Evolutionary conservation across 2,329 filamentous ascomycete genomes (phyloP), one percentile per base, ranked within the genome.

Genomic region (Clarireedia hainanense): DNA sequence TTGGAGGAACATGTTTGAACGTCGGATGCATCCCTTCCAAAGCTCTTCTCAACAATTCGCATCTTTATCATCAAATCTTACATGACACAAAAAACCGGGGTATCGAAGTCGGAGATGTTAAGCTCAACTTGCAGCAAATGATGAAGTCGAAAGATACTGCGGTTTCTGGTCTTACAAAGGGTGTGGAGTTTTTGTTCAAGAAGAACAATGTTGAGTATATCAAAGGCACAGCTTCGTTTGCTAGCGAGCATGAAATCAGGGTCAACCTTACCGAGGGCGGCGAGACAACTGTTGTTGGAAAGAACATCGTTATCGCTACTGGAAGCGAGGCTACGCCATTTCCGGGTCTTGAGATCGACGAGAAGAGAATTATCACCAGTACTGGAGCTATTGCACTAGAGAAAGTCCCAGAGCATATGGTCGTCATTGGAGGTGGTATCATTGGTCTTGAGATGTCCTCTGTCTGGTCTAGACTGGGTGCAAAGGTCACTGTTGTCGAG

Each of bases 21-120:
- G 94, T 99, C 70, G 94, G 94, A 76, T 99, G 94, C 78, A 99
- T 99, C 72, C 94, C 94, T 64, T 99, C 94, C 64, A 99, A 99
- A 78, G 96, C 94, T 61, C 89, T 99, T 66, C 89, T 99, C 74
- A 99, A 97, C 85, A 97, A 97, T 81, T 96, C 94, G 67, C 91
- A 96, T 74, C 83, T 97, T 59, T 97, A 97, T 80, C 92, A 97
- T 79, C 88, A 91, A 76, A 88, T 96, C 70, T 83, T 95, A 60
- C 92, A 99, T 78, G 94, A 99, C 79, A 92, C 91, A 64, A 96
- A 96, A 78, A 84, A 88, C 75, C 90, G 94, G 72, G 94, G 94
- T 72, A 99, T 99, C 72, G 92, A 97, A 71, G 94, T 99, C 66
- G 86, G 88, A 70, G 90, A 96, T 76, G 92, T 99, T 70, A 95